Conservation (phyloP, 306 rosid genomes). For the Vigna nakashimae region DNA sequence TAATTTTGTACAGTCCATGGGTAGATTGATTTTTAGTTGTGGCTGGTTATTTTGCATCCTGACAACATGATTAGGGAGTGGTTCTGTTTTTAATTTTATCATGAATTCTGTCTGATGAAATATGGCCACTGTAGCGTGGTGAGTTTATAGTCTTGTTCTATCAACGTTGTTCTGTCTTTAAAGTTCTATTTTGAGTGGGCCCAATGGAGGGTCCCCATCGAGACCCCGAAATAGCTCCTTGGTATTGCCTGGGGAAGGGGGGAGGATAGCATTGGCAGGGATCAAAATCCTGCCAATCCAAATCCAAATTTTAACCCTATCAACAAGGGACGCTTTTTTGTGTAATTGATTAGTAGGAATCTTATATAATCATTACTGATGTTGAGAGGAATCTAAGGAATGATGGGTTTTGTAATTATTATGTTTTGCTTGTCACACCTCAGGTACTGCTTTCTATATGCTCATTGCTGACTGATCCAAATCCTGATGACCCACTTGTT, state of each 20-base stretch:
- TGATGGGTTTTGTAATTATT: constrained; percentile 17
- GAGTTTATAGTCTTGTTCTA: neutral
- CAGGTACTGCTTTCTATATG: constrained; percentile 82
- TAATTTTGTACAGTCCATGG: neutral
- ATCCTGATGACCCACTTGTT: constrained; percentile 83
- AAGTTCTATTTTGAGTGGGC: neutral
- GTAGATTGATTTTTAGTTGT: neutral
- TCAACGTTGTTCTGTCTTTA: neutral
- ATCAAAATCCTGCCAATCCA: neutral
- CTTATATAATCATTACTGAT: neutral
- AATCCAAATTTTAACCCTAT: neutral
- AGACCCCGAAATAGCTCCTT: neutral
- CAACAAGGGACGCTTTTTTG: neutral
- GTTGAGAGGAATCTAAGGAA: neutral
- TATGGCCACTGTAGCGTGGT: constrained; percentile 22
- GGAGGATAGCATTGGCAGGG: neutral
- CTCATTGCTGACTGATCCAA: constrained; percentile 82
- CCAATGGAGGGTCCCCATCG: neutral
- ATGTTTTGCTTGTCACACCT: constrained; percentile 32
- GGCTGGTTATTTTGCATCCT: constrained; percentile 6
- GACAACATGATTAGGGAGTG: constrained; percentile 17
- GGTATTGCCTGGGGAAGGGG: neutral
- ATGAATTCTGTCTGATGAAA: neutral
- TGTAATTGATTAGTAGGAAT: neutral
- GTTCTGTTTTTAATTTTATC: constrained; percentile 16